phyloP scores from a whole-genome alignment of 2,329 filamentous ascomycete genomes.

The Calonectria montana region DNA sequence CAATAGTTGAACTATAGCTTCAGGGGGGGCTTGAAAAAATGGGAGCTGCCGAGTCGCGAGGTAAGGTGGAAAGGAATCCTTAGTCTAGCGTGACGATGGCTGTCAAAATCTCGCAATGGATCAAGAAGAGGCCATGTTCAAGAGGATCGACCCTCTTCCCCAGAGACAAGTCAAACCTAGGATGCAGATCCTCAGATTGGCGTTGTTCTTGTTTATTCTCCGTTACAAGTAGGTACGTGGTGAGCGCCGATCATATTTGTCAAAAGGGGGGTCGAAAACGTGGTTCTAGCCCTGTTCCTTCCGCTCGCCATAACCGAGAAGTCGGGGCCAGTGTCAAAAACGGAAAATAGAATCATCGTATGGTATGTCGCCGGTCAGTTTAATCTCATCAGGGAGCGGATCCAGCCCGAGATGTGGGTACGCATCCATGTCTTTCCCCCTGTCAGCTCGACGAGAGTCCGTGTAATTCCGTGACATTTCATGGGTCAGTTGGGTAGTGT shows the following conservation, averaged over 20 bases:
- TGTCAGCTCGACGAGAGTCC: neutral
- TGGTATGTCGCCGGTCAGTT: slow-evolving; percentile 5
- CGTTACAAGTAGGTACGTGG: neutral
- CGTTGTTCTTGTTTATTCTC: slow-evolving; percentile 20
- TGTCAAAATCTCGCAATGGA: neutral
- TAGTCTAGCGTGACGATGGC: neutral
- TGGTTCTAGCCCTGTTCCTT: slow-evolving; percentile 10
- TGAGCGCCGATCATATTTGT: slow-evolving; percentile 10
- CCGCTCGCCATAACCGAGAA: neutral
- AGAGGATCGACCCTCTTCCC: slow-evolving; percentile 17
- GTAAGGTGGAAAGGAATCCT: neutral
- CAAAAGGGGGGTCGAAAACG: slow-evolving; percentile 3
- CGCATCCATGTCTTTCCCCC: neutral
- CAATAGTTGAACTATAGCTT: neutral
- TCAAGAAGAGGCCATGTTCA: neutral
- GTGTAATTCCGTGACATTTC: neutral
- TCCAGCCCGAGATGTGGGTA: slow-evolving; percentile 14
- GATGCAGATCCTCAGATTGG: slow-evolving; percentile 26
- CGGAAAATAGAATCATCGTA: slow-evolving; percentile 9
- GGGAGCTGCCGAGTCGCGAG: neutral
- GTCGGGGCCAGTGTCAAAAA: slow-evolving; percentile 5
- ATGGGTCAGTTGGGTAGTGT: neutral
- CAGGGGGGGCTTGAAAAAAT: neutral
- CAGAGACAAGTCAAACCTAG: slow-evolving; percentile 13
- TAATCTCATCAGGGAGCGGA: slow-evolving; percentile 11